A percentile compares a stretch with the other conserved stretches of the same genome.
phyloP scores from a whole-genome alignment of 805 yeast genomes.

The Lachancea cidri region DNA sequence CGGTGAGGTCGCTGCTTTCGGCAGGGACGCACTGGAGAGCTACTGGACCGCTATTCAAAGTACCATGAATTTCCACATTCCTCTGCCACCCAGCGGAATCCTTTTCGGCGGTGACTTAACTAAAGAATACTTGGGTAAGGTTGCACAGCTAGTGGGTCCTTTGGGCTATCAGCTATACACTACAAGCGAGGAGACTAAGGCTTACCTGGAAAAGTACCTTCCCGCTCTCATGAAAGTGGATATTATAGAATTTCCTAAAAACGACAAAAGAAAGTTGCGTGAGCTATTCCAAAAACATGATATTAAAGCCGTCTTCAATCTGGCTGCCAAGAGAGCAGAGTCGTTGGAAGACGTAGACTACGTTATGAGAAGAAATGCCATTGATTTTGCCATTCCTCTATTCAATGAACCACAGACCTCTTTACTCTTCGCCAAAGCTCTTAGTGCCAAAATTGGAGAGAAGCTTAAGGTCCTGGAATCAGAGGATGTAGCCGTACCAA shows the following conservation, averaged over 20 bases:
- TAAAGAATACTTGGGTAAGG: conserved; percentile 63
- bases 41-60: conserved; percentile 98
- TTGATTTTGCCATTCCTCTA: conserved; percentile 93
- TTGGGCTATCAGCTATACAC: conserved; percentile 75
- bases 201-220: conserved; percentile 54
- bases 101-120: conserved; percentile 91
- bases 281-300: conserved; percentile 87
- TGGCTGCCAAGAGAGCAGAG: conserved; percentile 88
- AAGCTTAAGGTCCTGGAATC: conserved; percentile 44
- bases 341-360: conserved; percentile 81
- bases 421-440: conserved; percentile 74
- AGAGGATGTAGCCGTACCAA: conserved; percentile 57
- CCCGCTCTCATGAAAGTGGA: conserved; percentile 37
- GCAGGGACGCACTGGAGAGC: conserved; percentile 77
- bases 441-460: conserved; percentile 61
- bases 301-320: conserved; percentile 83
- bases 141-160: conserved; percentile 62
- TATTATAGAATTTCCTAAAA: conserved; percentile 84
- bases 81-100: conserved; percentile 83
- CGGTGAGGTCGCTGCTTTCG: conserved; percentile 98
- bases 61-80: conserved; percentile 94
- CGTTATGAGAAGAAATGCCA: conserved; percentile 98
- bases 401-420: conserved; percentile 97
- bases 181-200: conserved; percentile 66
- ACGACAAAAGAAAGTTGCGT: conserved; percentile 88